These are phyloP conservation scores for Rhodofomes roseus DNA, from an alignment of 1,284 basidiomycete genomes.

Conservation along the genomic window DNA sequence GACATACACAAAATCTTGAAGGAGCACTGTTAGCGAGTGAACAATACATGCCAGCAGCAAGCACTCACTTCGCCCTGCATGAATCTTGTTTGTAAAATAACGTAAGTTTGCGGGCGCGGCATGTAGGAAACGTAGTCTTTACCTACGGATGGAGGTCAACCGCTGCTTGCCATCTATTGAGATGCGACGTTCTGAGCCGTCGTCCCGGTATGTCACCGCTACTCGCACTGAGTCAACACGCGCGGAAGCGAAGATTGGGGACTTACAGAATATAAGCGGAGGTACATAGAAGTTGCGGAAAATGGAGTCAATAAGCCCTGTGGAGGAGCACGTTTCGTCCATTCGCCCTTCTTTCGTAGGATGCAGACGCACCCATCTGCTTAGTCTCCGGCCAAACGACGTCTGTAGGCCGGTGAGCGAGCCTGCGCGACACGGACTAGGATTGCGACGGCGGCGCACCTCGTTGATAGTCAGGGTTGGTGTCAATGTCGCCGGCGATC, in stretches of 20 bases:
- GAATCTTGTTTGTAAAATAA: conserved; percentile 39
- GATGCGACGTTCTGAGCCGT: conserved; percentile 59
- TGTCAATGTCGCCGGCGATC: conserved; percentile 50
- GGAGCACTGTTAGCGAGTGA: not conserved
- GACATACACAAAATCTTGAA: not conserved
- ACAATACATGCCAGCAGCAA: not conserved
- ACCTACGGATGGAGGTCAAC: conserved; percentile 63
- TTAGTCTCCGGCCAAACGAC: conserved; percentile 59
- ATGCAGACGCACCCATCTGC: conserved; percentile 22
- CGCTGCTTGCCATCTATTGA: conserved; percentile 83
- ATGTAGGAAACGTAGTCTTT: conserved; percentile 14
- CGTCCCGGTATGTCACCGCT: conserved; percentile 39
- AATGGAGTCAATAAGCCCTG: conserved; percentile 50
- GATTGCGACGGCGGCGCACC: conserved; percentile 35
- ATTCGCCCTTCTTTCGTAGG: not conserved
- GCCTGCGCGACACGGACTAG: not conserved
- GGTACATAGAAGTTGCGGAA: conserved; percentile 55
- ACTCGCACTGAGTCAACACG: not conserved
- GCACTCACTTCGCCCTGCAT: conserved; percentile 59
- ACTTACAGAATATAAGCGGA: conserved; percentile 47
- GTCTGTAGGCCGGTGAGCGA: conserved; percentile 33
- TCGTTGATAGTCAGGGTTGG: conserved; percentile 75
- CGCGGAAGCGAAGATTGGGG: not conserved
- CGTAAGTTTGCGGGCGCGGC: not conserved
- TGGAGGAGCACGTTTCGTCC: not conserved